A percentile compares a stretch with the other conserved stretches of the same genome.
Conservation (phyloP, 2,329 filamentous ascomycete genomes). For the Dothidotthia symphoricarpi region DNA sequence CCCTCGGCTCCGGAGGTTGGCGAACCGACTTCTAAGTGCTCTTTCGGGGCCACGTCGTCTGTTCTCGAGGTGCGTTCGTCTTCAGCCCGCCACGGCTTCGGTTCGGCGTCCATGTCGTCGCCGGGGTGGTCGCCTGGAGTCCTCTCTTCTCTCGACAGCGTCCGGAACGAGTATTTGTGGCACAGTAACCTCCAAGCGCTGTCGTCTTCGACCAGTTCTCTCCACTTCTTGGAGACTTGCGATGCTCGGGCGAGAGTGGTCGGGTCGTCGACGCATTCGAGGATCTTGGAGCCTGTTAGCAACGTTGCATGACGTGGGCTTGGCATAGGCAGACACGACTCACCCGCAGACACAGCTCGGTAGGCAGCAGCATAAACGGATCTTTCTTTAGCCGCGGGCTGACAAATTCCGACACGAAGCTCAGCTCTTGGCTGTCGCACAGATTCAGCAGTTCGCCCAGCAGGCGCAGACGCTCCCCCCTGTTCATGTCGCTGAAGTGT, state of each 20-base stretch:
- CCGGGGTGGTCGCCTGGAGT: slow-evolving; percentile 25
- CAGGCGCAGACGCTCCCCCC: slow-evolving; percentile 73
- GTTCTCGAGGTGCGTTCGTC: slow-evolving; percentile 26
- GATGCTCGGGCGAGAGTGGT: slow-evolving; percentile 90
- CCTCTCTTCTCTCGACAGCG: slow-evolving; percentile 50
- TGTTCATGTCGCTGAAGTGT: slow-evolving; percentile 75
- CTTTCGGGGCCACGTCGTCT: slow-evolving; percentile 26
- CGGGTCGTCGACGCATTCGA: slow-evolving; percentile 96
- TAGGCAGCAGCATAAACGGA: slow-evolving; percentile 86
- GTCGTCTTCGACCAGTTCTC: slow-evolving; percentile 89
- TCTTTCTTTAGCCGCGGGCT: slow-evolving; percentile 94
- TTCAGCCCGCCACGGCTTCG: slow-evolving; percentile 27
- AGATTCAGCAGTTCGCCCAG: slow-evolving; percentile 87
- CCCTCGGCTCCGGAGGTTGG: slow-evolving; percentile 50
- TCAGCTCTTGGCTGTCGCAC: slow-evolving; percentile 91
- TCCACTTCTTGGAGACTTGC: slow-evolving; percentile 93
- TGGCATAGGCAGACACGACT: slow-evolving; percentile 36
- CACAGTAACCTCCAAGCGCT: slow-evolving; percentile 98
- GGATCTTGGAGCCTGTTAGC: slow-evolving; percentile 59
- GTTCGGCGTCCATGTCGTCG: slow-evolving; percentile 29
- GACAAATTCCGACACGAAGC: slow-evolving; percentile 95
- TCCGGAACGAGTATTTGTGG: slow-evolving; percentile 86
- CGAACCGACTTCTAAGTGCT: slow-evolving; percentile 28
- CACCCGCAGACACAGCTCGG: slow-evolving; percentile 88
- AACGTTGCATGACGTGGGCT: slow-evolving; percentile 5